These are phyloP conservation scores for Albatrellus ellisii DNA, from an alignment of 768 basidiomycete genomes.

Conservation along the genomic window DNA sequence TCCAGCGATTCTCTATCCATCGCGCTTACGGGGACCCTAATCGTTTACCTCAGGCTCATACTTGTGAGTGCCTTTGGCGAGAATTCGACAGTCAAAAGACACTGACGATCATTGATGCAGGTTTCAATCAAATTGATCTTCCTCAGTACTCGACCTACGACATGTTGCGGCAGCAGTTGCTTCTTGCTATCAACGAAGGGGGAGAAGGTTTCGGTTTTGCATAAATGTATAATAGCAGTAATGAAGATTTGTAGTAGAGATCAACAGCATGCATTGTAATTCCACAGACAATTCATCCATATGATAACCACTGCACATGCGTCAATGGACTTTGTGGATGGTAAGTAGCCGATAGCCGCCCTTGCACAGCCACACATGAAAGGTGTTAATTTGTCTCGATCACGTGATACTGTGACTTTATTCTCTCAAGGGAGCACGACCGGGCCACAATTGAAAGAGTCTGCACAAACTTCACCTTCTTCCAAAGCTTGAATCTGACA, in stretches of 20 bases:
- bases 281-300: too few relatives aligned
- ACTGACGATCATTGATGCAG: slow-evolving; percentile 23
- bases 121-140: slow-evolving; percentile 91
- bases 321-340: too few relatives aligned
- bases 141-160: slow-evolving; percentile 95
- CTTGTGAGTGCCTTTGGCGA: slow-evolving; percentile 39
- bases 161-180: slow-evolving; percentile 81
- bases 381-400: background rate
- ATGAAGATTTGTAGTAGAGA: background rate
- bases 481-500: background rate
- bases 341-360: too few relatives aligned
- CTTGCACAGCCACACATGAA: slow-evolving; percentile 1
- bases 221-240: slow-evolving; percentile 15
- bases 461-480: background rate
- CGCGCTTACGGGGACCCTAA: slow-evolving; percentile 81
- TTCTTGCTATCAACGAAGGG: slow-evolving; percentile 91
- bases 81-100: slow-evolving; percentile 4
- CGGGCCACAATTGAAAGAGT: too few relatives aligned
- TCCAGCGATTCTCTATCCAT: slow-evolving; percentile 92
- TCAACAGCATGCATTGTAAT: background rate
- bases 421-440: background rate
- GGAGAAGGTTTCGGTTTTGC: slow-evolving; percentile 92
- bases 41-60: slow-evolving; percentile 81
- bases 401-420: background rate
- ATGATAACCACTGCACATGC: too few relatives aligned